Conservation (phyloP, 371 early-diverging fungal genomes). For the Lichtheimia hyalospora region DNA sequence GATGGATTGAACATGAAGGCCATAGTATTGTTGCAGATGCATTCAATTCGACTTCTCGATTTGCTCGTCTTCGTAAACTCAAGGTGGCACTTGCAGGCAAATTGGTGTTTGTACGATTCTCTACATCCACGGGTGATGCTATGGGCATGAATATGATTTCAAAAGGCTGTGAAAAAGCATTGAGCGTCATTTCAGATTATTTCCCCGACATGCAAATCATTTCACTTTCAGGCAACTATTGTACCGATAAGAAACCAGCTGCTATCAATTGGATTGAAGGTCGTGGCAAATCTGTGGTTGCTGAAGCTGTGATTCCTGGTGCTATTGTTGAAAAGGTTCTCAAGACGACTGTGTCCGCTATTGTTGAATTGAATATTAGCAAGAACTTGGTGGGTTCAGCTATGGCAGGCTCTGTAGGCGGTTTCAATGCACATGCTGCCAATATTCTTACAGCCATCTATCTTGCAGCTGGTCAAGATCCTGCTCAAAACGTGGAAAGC, state of each 20-base stretch:
- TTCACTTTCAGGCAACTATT: conserved; percentile 91
- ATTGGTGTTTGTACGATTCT: conserved; percentile 84
- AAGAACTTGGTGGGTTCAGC: conserved; percentile 95
- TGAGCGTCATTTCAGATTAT: conserved; percentile 55
- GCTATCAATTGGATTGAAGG: conserved; percentile 98
- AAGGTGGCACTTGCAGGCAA: conserved; percentile 88
- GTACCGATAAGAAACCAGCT: conserved; percentile 98
- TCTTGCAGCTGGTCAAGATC: conserved; percentile 96
- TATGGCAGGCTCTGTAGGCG: conserved; percentile 94
- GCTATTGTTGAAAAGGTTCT: conserved; percentile 79
- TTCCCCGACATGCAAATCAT: conserved; percentile 84
- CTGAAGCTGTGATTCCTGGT: conserved; percentile 86
- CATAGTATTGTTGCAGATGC: conserved; percentile 61
- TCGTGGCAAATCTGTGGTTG: conserved; percentile 93
- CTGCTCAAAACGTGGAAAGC: conserved; percentile 96
- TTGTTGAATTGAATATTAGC: conserved; percentile 81
- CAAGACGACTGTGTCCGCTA: conserved; percentile 81
- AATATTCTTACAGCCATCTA: conserved; percentile 95
- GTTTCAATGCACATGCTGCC: conserved; percentile 96
- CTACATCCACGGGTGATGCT: conserved; percentile 95
- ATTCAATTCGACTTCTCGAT: conserved; percentile 90
- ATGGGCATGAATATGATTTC: conserved; percentile 99
- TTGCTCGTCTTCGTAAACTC: conserved; percentile 81
- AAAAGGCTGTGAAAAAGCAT: conserved; percentile 88
- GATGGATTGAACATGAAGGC: conserved; percentile 78